phyloP scores from a whole-genome alignment of 257 asterid species.

The Craterostigma plantagineum region DNA sequence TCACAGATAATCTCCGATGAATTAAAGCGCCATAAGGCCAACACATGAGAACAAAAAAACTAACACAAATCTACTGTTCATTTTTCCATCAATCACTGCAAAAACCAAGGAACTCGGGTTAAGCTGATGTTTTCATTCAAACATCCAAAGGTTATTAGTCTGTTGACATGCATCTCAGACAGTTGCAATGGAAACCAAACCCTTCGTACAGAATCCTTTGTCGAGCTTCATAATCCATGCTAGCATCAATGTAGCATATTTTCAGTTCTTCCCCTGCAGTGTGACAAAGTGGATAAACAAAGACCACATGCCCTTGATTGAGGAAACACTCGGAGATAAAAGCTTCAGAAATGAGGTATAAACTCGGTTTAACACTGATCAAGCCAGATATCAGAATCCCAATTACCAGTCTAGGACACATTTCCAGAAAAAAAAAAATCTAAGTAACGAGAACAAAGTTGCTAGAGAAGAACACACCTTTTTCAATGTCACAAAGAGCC shows the following conservation, averaged over 20 bases:
- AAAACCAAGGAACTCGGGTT: no score
- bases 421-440: not conserved
- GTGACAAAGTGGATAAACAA: constrained; percentile 8
- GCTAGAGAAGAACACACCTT: constrained; percentile 25
- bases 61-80: no score
- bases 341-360: not conserved
- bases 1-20: no score
- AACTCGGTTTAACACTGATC: no score
- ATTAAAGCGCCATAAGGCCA: no score
- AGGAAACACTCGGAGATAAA: not conserved
- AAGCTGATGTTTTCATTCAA: no score
- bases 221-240: constrained; percentile 66
- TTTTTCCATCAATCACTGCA: no score
- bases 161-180: constrained; percentile 47
- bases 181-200: constrained; percentile 62
- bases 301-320: not conserved
- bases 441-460: constrained; percentile 1
- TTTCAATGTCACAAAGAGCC: constrained; percentile 62
- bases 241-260: constrained; percentile 73
- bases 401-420: no score
- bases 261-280: constrained; percentile 64
- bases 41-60: no score
- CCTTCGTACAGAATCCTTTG: constrained; percentile 40
- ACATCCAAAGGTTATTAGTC: constrained; percentile 20
- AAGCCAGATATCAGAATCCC: no score